phyloP scores from a whole-genome alignment of 2,329 filamentous ascomycete genomes.

The Cytospora piceae region DNA sequence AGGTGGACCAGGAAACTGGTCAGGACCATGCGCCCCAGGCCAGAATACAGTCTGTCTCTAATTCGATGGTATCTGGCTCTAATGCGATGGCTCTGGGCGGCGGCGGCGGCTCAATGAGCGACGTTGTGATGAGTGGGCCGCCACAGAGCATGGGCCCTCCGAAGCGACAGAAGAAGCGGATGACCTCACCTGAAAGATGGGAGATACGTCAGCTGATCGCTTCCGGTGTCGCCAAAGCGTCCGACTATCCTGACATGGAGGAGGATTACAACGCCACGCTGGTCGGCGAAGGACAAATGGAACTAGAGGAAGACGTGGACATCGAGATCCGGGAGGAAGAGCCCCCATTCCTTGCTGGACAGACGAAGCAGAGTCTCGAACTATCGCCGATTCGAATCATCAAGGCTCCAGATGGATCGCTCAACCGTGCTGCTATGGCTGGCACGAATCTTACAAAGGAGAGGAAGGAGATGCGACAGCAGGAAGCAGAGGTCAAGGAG shows the following conservation, averaged over 20 bases:
- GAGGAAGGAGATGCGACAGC: conserved; percentile 82
- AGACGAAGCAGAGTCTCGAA: conserved; percentile 95
- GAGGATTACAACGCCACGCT: conserved; percentile 91
- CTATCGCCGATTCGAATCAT: conserved; percentile 94
- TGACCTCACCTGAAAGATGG: conserved; percentile 97
- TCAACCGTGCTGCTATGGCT: conserved; percentile 95
- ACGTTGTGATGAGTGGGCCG: conserved; percentile 36
- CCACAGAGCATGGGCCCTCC: conserved; percentile 62
- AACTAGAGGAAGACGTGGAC: conserved; percentile 94
- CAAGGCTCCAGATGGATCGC: conserved; percentile 96
- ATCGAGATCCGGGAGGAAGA: conserved; percentile 97
- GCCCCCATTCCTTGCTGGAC: conserved; percentile 91
- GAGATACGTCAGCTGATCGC: conserved; percentile 96
- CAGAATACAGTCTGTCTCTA: conserved; percentile 85
- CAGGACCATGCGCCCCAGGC: conserved; percentile 79
- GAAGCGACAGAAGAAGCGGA: conserved; percentile 76
- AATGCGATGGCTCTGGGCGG: conserved; percentile 81
- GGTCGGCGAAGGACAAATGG: conserved; percentile 82
- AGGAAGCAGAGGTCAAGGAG: conserved; percentile 80
- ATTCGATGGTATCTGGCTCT: conserved; percentile 77
- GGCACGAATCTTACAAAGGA: conserved; percentile 89
- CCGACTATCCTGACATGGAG: conserved; percentile 92
- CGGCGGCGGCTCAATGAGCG: conserved; percentile 38
- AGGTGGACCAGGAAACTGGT: conserved; percentile 89
- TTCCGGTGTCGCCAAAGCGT: conserved; percentile 88